A percentile compares a stretch with the other conserved stretches of the same genome.
These are phyloP conservation scores for Scheffersomyces illinoinensis DNA, from an alignment of 1,139 yeast genomes.

Conservation along the genomic window DNA sequence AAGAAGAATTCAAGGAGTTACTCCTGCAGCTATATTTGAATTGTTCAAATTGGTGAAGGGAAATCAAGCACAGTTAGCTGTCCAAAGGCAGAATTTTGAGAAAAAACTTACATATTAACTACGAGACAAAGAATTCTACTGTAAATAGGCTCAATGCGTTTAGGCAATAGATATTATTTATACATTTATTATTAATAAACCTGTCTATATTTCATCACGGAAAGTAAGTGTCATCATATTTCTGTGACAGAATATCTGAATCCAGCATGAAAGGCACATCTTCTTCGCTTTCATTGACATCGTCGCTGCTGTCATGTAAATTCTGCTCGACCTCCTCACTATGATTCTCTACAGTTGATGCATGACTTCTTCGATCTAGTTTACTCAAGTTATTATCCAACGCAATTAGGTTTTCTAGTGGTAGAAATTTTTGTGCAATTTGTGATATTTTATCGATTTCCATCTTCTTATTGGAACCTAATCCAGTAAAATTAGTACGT, in stretches of 20 bases:
- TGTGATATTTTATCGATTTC: conserved; percentile 26
- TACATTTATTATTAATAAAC: background rate
- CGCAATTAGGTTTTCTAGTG: conserved; percentile 36
- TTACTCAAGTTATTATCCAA: conserved; percentile 33
- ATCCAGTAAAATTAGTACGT: conserved; percentile 29
- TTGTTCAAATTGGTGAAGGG: conserved; percentile 50
- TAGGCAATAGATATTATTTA: background rate
- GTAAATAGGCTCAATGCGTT: conserved; percentile 8
- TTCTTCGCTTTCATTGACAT: background rate
- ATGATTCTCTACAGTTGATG: background rate
- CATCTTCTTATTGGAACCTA: conserved; percentile 14
- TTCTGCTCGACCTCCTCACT: background rate
- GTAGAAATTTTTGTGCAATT: conserved; percentile 38
- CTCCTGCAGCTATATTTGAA: conserved; percentile 82
- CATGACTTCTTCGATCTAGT: background rate
- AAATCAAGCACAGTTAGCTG: conserved; percentile 21
- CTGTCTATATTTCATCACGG: background rate
- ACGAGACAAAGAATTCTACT: background rate
- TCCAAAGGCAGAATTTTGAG: conserved; percentile 4
- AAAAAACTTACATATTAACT: background rate
- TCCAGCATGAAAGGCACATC: background rate
- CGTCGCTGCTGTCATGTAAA: background rate
- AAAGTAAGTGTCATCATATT: background rate
- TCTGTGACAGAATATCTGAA: background rate
- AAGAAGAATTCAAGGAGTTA: conserved; percentile 87